Base-by-base conservation (phyloP, 1,139 yeast genomes). In the Arxiozyma slooffiae region DNA sequence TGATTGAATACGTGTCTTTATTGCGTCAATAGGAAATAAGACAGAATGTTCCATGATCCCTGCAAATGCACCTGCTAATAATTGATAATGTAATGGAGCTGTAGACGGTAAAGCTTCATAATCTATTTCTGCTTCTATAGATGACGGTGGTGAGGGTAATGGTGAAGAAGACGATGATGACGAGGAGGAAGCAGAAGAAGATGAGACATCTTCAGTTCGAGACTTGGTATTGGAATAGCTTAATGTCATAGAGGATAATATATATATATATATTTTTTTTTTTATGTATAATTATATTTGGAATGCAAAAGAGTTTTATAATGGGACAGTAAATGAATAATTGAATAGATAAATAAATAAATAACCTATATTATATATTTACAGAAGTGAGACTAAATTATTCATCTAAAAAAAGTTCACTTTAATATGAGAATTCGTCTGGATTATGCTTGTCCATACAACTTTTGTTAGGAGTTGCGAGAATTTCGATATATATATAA, bases 21-120 rank as follows among this genome's bases (percentile, higher is more conserved):
- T 78, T 21, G 96, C 95, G 67, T 92, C 98, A 48, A 92, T 80
- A 2, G 98, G 98, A 66, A 83, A 92, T 96, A 92, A 88, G 41
- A 92, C 89, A 2, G 96, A 84, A 68, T 92, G 98, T 68, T 92
- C 98, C 95, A 90, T 89, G 55, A 92, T 87, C 30, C 98, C 98
- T 18, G 98, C 98, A 71, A 88, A 86, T 0, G 97, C 97, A 17
- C 98, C 98, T 2, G 98, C 98, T 17, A 76, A 66, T 57, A 92
- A 75, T 66, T 90, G 95, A 9, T 95, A 89, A 6, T 80, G 68
- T 52, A 92, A 71, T 1, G 97, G 83, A 16, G 97, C 90, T 61
- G 82, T 82, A 43, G 84, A 87, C 1, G 98, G 98, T 45, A 92
- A 76, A 1, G 96, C 83, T 68, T 92, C 98, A 67, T 92, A 92